Evolutionary conservation across 805 yeast species (phyloP), one percentile per base, ranked within the genome.

Genomic region (Lachancea kluyveri): DNA sequence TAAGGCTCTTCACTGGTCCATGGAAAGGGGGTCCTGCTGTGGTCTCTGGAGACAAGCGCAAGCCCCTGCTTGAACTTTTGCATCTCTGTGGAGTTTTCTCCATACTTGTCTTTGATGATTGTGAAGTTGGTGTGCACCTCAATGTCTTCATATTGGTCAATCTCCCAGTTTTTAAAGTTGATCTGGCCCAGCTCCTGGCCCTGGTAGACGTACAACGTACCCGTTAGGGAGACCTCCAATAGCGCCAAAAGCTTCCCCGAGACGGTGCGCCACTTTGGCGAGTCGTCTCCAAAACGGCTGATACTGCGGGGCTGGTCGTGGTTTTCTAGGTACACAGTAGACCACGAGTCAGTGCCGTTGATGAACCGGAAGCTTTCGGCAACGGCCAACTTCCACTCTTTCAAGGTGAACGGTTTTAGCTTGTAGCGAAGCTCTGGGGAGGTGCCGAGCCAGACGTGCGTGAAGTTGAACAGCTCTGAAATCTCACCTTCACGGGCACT

Each of bases 131-230:
- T 65, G 38, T 60, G 47, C 24, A 70, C 58, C 40, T 66, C 64
- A 39, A 73, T 64, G 45, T 73, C 79, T 40, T 58, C 48, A 52
- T 72, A 73, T 45, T 72, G 72, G 16, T 56, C 56, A 33, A 70
- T 52, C n/a, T 58, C 54, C 74, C 75, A 71, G 15, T 48, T 45
- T 31, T 52, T 42, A 14, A 70, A 52, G 48, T 73, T 73, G 30
- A 63, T 62, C 71, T 67, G 67, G 21, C 74, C 79, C 39, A 74
- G 58, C 45, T 74, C 80, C 49, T 74, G 80, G 31, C 80, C 79
- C 52, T 73, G 77, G 52, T 72, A 74, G 24, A 74, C 55, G 54
- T 61, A 74, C 33, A 70, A 51, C 9, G 79, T 71, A 25, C 79
- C 78, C 19, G 72, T 65, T 42, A 71, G 60, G 8, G 74, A 42